Base-by-base conservation (phyloP, 2,329 filamentous ascomycete genomes). In the Penicillium sp. region DNA sequence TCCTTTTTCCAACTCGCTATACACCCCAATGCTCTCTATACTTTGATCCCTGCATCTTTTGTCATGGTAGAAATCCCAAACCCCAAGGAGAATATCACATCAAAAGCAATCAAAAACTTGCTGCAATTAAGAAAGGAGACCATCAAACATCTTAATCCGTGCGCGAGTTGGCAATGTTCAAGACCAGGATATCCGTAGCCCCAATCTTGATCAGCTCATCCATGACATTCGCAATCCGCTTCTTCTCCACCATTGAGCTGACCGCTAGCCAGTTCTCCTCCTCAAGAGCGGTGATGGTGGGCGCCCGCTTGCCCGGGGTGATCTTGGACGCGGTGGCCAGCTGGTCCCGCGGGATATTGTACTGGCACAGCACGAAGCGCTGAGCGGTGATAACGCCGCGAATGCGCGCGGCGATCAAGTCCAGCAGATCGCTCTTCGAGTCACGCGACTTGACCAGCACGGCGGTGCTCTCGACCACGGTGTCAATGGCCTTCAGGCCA, bases 211-310 rank as follows among this genome's bases (percentile, higher is more conserved):
- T 83, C 66, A 95, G 69, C 60, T 88, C 80, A 69, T 96, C 91
- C 91, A 96, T 96, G 32, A 87, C 88, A 6, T 82, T 77, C 2
- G 90, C 90, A 64, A 95, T 86, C 63, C 81, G 81, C 75, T 89
- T 92, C 76, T 89, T 88, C 76, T 89, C 84, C 6, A 95, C 91
- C 92, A 97, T 97, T 43, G 85, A 84, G 66, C 84, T 89, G 55
- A 97, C 87, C n/a, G 92, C 91, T 31, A 96, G 89, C 92, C 92
- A 97, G 46, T 85, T 88, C 48, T 89, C 83, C 65, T 89, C 87
- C 59, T 96, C 92, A 3, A 98, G 78, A 13, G 87, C 78, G n/a
- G 88, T 96, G 60, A 97, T 80, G 2, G 92, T 97, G 2, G 93
- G 89, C 2, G 93, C 91, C 44, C 93, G 87, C 76, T 93, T 95